phyloP scores from a whole-genome alignment of 768 basidiomycete species.

The Butyriboletus loyo region DNA sequence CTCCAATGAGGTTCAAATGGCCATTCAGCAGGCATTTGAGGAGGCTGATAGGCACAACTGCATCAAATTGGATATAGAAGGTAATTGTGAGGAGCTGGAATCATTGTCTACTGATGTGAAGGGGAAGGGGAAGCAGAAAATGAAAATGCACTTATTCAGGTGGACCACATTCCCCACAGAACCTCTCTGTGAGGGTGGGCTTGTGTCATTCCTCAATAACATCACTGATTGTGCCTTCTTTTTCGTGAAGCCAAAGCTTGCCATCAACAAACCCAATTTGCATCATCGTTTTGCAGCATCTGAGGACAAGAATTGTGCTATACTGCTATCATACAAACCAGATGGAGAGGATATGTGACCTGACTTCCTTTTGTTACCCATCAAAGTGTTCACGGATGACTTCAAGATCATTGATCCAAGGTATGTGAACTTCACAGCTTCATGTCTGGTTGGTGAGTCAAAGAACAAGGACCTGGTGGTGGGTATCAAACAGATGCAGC shows the following conservation, averaged over 20 bases:
- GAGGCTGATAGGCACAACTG: neutral
- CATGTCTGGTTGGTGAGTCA: conserved; percentile 7
- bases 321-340: neutral
- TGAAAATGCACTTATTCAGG: neutral
- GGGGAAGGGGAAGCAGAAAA: neutral
- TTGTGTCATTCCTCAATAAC: conserved; percentile 7
- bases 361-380: conserved; percentile 13
- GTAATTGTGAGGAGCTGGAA: neutral
- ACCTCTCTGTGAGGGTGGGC: neutral
- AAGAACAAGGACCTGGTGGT: neutral
- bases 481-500: conserved; percentile 1
- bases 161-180: conserved; percentile 4
- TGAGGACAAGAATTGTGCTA: neutral
- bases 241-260: neutral
- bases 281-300: conserved; percentile 7
- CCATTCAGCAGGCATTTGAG: neutral
- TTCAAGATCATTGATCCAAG: no score
- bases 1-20: neutral
- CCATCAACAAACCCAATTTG: no score
- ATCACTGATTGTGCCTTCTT: conserved; percentile 8
- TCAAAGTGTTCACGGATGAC: conserved; percentile 5
- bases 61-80: neutral
- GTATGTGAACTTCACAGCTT: neutral
- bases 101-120: neutral
- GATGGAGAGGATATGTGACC: conserved; percentile 1